Base-by-base conservation (phyloP, 164 flowering plant species). In the Cinnamomum micranthum region DNA sequence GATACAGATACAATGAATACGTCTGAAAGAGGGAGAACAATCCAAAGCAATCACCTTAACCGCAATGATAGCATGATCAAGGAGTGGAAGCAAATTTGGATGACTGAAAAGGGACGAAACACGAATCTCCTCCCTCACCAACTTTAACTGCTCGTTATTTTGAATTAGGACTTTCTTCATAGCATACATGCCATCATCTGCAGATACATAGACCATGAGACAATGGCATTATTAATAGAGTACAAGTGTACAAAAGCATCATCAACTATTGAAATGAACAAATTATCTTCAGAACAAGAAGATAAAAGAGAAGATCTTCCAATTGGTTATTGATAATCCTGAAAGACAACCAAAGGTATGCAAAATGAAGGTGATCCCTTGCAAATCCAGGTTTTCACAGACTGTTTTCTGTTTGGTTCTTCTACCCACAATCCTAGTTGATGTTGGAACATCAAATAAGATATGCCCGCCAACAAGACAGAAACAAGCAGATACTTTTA, bases 131-230 rank as follows among this genome's bases (percentile, higher is more conserved):
- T 92, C 91, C 76, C 88, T 88, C 82, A 95, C 99, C 87, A 92
- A 80, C 78, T 90, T 89, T 83, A 95, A 77, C 82, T 95, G 98
- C 78, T 95, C 99, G 73, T 73, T 87, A 65, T 79, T 91, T 81
- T 95, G 97, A 74, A 95, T 95, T 7, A 95, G 81, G 62, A 95
- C 92, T 80, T 93, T 95, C 84, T 93, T 95, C 90, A 95, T 85
- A 47, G 99, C 98, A 82, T 95, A 95, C 31, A 88, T 90, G 20
- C 98, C 97, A 89, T 95, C 97, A 80, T 85, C 99, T 95, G 74
- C 83, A 81, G n/a, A 27, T 64, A 79, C 19, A 51, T 19, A 69
- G 3, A 25, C 69, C 62, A 58, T 55, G 60, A 15, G n/a, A 20
- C 60, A 20, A 20, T 55, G 17, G 60, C n/a, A 55, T 55, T 15